A percentile compares a stretch with the other conserved stretches of the same genome.
Conservation (phyloP, 805 yeast species). For the Candida parachauliodes region DNA sequence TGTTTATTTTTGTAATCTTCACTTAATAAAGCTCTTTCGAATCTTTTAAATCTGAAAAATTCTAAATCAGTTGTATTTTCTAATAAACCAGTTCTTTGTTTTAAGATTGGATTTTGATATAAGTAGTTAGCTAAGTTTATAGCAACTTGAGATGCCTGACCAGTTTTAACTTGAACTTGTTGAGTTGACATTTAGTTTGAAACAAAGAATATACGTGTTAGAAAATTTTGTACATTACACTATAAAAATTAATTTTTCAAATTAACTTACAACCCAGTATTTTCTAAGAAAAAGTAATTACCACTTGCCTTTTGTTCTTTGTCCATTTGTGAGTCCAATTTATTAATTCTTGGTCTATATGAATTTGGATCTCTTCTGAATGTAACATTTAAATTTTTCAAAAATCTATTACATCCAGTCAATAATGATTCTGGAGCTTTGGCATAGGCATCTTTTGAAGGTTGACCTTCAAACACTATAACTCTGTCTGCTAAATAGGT, state of each 20-base stretch:
- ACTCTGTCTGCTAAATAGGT: slow-evolving; percentile 98
- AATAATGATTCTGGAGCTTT: slow-evolving; percentile 87
- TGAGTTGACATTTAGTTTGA: slow-evolving; percentile 4
- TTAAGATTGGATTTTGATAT: slow-evolving; percentile 62
- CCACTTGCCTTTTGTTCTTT: slow-evolving; percentile 92
- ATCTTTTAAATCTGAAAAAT: slow-evolving; percentile 85
- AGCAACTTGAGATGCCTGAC: slow-evolving; percentile 47
- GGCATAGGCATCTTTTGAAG: slow-evolving; percentile 82
- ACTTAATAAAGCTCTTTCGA: slow-evolving; percentile 70
- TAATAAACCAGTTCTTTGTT: slow-evolving; percentile 77
- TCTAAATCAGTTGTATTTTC: slow-evolving; percentile 67
- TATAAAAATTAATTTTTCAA: no score
- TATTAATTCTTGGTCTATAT: slow-evolving; percentile 97
- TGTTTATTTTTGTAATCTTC: slow-evolving; percentile 62
- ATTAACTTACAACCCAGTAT: slow-evolving; percentile 31
- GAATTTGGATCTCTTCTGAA: slow-evolving; percentile 99
- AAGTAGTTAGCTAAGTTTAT: slow-evolving; percentile 68
- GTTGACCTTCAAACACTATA: slow-evolving; percentile 95
- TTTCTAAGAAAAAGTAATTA: slow-evolving; percentile 94
- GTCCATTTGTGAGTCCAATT: slow-evolving; percentile 97
- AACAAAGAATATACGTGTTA: slow-evolving; percentile 3
- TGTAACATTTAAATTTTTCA: slow-evolving; percentile 95
- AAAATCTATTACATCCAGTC: slow-evolving; percentile 95
- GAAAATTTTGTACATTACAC: background rate
- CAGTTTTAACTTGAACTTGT: slow-evolving; percentile 13